Percentiles rank a stretch among this genome's conserved stretches.
These are phyloP conservation scores for Diutina catenulata DNA, from an alignment of 1,139 yeast species.

Conservation along the genomic window DNA sequence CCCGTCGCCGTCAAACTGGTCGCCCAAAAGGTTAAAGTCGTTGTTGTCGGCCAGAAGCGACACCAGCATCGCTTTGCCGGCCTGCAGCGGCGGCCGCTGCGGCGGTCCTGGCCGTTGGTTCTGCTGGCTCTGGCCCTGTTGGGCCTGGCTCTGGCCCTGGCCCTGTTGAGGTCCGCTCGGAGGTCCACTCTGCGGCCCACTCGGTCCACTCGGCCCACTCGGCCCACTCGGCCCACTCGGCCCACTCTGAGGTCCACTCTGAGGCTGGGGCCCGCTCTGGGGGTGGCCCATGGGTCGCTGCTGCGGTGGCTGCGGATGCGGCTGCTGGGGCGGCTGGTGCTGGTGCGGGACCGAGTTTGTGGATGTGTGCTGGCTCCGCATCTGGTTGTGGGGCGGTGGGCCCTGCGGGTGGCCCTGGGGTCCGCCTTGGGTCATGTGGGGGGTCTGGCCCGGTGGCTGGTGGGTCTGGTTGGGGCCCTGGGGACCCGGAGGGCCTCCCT, in stretches of 20 bases:
- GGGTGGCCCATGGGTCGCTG: slow-evolving; percentile 5
- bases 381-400: neutral
- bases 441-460: neutral
- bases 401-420: neutral
- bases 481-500: no score
- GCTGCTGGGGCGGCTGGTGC: slow-evolving; percentile 5
- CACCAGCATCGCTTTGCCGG: neutral
- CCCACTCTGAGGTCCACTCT: neutral
- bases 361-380: neutral
- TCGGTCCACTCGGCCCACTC: no score
- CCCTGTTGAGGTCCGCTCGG: neutral
- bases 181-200: neutral
- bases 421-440: no score
- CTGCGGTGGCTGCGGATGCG: slow-evolving; percentile 5
- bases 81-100: neutral
- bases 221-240: no score
- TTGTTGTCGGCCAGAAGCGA: neutral
- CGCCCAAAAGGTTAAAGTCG: slow-evolving; percentile 3
- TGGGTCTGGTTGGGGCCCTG: neutral
- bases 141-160: neutral
- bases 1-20: slow-evolving; percentile 3
- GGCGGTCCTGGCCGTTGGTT: neutral
- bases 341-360: no score
- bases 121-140: neutral
- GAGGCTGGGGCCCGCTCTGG: neutral